Conservation (phyloP, 768 basidiomycete genomes). For the Rubroboletus satanas region DNA sequence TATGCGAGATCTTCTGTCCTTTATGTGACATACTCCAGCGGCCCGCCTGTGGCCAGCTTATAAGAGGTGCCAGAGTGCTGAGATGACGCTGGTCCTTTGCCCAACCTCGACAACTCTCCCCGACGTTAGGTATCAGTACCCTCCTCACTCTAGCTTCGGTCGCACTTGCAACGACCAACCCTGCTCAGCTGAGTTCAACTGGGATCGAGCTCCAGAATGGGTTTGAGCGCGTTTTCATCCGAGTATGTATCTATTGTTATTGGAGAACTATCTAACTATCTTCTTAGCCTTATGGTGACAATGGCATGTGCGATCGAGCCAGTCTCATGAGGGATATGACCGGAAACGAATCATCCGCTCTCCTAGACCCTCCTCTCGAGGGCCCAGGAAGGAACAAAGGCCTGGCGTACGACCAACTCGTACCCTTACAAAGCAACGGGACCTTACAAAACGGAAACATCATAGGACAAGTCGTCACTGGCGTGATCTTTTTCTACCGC, state of each 20-base stretch:
- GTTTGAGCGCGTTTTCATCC: slow-evolving; percentile 29
- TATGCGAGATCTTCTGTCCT: neutral
- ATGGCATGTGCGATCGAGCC: neutral
- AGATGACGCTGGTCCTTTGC: neutral
- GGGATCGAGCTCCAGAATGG: slow-evolving; percentile 36
- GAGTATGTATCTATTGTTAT: neutral
- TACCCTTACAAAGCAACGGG: neutral
- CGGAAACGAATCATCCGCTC: neutral
- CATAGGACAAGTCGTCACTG: neutral
- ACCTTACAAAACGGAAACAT: neutral
- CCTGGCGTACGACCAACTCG: neutral
- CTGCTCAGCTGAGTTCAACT: slow-evolving; percentile 24
- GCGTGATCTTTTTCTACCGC: neutral
- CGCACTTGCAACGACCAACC: slow-evolving; percentile 3
- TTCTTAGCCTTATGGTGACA: neutral
- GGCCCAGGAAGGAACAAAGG: neutral
- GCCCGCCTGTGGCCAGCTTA: neutral
- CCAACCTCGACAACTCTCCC: neutral
- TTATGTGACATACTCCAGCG: neutral
- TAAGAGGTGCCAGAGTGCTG: neutral
- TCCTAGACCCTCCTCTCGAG: neutral
- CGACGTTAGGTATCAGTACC: neutral
- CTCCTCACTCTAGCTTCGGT: neutral
- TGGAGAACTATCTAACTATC: neutral
- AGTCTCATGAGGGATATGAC: neutral